Conservation (phyloP, 176 grass and related monocot species). For the Calamus simplicifolius region DNA sequence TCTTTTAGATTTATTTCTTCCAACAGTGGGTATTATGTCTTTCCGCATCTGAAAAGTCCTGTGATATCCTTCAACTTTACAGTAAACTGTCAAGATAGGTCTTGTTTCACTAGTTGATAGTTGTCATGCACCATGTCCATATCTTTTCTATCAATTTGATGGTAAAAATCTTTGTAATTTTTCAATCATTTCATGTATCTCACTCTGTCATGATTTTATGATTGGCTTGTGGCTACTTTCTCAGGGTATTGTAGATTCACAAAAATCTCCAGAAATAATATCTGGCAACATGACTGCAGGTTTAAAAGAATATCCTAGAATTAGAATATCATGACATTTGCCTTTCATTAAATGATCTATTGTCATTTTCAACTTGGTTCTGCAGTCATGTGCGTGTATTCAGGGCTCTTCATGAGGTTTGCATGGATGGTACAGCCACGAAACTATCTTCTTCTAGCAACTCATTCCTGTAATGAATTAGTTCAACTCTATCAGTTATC, state of each 20-base stretch:
- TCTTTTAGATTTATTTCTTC: too few relatives aligned
- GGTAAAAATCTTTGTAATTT: too few relatives aligned
- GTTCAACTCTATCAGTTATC: conserved; percentile 83
- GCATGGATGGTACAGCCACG: conserved; percentile 84
- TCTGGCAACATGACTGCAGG: too few relatives aligned
- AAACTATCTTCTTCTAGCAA: conserved; percentile 77
- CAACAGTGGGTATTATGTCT: too few relatives aligned
- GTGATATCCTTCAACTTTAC: too few relatives aligned
- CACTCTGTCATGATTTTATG: too few relatives aligned
- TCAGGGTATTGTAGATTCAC: conserved; percentile 62
- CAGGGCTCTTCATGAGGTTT: conserved; percentile 77
- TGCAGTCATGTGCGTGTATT: conserved; percentile 90
- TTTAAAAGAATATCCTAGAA: conserved; percentile 3
- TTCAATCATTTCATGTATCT: conserved; percentile 1
- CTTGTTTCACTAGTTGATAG: too few relatives aligned
- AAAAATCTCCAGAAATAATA: conserved; percentile 77
- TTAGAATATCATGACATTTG: background rate
- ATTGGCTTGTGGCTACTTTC: too few relatives aligned
- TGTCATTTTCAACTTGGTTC: background rate
- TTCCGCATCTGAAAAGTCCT: too few relatives aligned
- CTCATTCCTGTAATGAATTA: conserved; percentile 71
- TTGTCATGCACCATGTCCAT: too few relatives aligned
- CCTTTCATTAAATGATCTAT: background rate
- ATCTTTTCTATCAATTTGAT: too few relatives aligned
- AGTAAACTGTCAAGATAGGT: too few relatives aligned